phyloP scores from a whole-genome alignment of 2,329 filamentous ascomycete species.

The Colletotrichum limetticola region DNA sequence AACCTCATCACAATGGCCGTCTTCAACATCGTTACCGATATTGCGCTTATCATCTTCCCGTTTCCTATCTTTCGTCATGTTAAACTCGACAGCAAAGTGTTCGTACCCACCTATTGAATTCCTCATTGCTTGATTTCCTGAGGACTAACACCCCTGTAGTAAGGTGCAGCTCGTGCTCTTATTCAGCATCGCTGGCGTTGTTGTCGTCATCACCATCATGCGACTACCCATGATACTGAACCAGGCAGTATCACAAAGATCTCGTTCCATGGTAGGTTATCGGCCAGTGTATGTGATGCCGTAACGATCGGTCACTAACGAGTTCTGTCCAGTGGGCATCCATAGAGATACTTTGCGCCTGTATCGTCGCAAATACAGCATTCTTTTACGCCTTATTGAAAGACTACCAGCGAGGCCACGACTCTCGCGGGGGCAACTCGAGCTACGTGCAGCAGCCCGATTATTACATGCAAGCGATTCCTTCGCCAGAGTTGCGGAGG shows the following conservation, averaged over 20 bases:
- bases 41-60: conserved; percentile 43
- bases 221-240: conserved; percentile 44
- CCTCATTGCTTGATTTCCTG: background rate
- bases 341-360: conserved; percentile 46
- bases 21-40: conserved; percentile 43
- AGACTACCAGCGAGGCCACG: conserved; percentile 41
- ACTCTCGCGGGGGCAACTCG: conserved; percentile 22
- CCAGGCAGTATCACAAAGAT: conserved; percentile 41
- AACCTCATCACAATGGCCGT: conserved; percentile 44
- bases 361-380: conserved; percentile 44
- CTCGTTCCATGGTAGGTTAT: conserved; percentile 41
- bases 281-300: background rate
- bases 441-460: conserved; percentile 28
- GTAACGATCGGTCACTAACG: background rate
- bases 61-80: conserved; percentile 43
- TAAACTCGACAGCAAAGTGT: conserved; percentile 38
- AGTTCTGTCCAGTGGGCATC: conserved; percentile 41
- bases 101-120: background rate
- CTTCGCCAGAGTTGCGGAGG: conserved; percentile 15
- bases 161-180: conserved; percentile 39
- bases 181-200: conserved; percentile 41
- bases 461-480: conserved; percentile 27
- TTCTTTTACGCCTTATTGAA: conserved; percentile 44
- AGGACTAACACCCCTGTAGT: conserved; percentile 17
- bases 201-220: conserved; percentile 43